Evolutionary conservation across 306 rosid species (phyloP).

Genomic region (Hylodesmum podocarpum): DNA sequence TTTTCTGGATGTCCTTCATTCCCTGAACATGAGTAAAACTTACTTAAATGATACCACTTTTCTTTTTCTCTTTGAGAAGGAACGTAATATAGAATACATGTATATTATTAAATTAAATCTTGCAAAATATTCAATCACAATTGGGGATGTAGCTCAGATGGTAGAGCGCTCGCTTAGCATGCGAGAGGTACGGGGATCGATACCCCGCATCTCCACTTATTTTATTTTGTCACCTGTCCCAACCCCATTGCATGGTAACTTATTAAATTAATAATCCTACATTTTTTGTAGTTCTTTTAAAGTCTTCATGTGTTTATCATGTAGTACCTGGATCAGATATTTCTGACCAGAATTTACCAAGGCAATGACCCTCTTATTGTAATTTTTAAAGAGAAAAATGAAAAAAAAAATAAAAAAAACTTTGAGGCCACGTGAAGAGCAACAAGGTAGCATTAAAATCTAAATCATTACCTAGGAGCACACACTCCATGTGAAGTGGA

Average conservation of each 20-base stretch:
- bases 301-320: not conserved
- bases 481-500: not conserved
- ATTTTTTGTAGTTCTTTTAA: not conserved
- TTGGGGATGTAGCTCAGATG: slow-evolving; percentile 93
- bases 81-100: too few species aligned
- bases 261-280: not conserved
- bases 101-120: too few species aligned
- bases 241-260: not conserved
- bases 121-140: not conserved
- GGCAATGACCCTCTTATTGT: not conserved
- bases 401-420: not conserved
- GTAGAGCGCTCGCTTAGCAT: slow-evolving; percentile 98
- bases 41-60: too few species aligned
- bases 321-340: not conserved
- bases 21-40: too few species aligned
- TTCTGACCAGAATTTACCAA: not conserved
- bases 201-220: slow-evolving; percentile 78
- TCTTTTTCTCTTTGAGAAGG: too few species aligned
- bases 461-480: not conserved
- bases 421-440: not conserved
- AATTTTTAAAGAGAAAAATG: not conserved
- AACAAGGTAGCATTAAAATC: not conserved
- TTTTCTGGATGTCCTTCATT: too few species aligned
- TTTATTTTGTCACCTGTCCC: not conserved
- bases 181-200: slow-evolving; percentile 95